phyloP scores from a whole-genome alignment of 2,329 filamentous ascomycete genomes.

The Teratosphaeria nubilosa region DNA sequence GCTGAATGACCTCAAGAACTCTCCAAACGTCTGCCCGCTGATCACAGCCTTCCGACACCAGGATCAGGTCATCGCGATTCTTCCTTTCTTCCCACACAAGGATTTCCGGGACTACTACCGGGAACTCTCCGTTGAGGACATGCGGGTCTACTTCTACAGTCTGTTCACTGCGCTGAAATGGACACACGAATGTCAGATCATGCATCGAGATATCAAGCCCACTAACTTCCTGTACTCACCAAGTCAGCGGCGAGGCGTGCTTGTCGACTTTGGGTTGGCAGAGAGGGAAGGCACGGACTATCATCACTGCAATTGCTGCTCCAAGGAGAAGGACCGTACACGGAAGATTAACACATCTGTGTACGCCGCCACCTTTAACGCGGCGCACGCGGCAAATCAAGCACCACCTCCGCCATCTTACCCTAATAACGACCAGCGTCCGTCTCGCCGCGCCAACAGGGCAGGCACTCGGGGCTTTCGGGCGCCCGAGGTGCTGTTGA shows the following conservation, averaged over 20 bases:
- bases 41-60: conserved; percentile 94
- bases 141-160: conserved; percentile 79
- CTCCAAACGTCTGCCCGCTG: conserved; percentile 78
- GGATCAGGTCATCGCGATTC: conserved; percentile 87
- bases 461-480: conserved; percentile 93
- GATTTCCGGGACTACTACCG: conserved; percentile 95
- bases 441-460: conserved; percentile 81
- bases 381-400: conserved; percentile 16
- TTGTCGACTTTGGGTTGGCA: conserved; percentile 98
- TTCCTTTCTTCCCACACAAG: conserved; percentile 90
- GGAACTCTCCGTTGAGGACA: conserved; percentile 75
- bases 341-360: conserved; percentile 44
- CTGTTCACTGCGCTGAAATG: conserved; percentile 76
- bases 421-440: conserved; percentile 79
- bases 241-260: conserved; percentile 65
- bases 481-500: conserved; percentile 90
- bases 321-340: conserved; percentile 53
- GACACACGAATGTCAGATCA: conserved; percentile 73
- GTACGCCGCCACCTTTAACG: conserved; percentile 46
- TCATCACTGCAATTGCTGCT: conserved; percentile 73
- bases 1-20: conserved; percentile 74
- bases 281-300: conserved; percentile 62
- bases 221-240: conserved; percentile 96
- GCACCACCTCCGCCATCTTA: conserved; percentile 49
- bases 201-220: conserved; percentile 59